These are phyloP conservation scores for Rutstroemia sp. DNA, from an alignment of 2,329 filamentous ascomycete genomes.

Conservation along the genomic window DNA sequence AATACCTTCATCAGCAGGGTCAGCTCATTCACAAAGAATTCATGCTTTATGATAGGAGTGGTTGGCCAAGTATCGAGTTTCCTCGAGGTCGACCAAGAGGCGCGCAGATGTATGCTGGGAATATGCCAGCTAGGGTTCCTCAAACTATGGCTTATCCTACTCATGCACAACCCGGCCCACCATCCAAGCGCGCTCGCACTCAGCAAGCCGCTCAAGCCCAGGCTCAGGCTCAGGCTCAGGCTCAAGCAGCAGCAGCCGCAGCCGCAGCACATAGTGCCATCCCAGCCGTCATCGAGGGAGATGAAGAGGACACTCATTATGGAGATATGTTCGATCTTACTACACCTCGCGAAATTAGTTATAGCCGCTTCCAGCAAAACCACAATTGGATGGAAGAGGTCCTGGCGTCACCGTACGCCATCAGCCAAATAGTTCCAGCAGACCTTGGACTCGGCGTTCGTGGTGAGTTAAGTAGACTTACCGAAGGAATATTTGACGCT, in stretches of 20 bases:
- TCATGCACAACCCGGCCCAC: constrained; percentile 39
- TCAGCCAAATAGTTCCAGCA: constrained; percentile 76
- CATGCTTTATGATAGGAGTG: constrained; percentile 81
- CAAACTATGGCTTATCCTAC: constrained; percentile 57
- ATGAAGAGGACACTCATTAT: constrained; percentile 80
- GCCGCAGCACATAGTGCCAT: constrained; percentile 13
- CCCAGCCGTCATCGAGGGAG: constrained; percentile 34
- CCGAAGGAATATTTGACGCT: constrained; percentile 75
- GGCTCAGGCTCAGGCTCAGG: neutral
- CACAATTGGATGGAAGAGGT: constrained; percentile 99
- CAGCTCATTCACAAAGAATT: constrained; percentile 87
- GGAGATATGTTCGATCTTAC: constrained; percentile 88
- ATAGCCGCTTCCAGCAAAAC: constrained; percentile 83
- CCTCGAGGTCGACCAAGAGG: constrained; percentile 44
- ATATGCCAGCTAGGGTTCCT: constrained; percentile 27
- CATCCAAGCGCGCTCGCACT: constrained; percentile 43
- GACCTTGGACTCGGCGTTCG: constrained; percentile 80
- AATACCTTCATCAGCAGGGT: constrained; percentile 64
- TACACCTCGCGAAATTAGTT: constrained; percentile 82
- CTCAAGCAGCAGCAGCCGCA: constrained; percentile 15
- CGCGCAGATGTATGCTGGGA: constrained; percentile 22
- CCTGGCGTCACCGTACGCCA: constrained; percentile 80
- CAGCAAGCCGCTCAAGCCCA: neutral
- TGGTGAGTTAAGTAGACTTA: constrained; percentile 74
- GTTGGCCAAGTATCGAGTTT: constrained; percentile 80